Percentiles rank a stretch among this genome's conserved stretches.
These are phyloP conservation scores for Moringa oleifera DNA, from an alignment of 345 rosid genomes.

Conservation along the genomic window DNA sequence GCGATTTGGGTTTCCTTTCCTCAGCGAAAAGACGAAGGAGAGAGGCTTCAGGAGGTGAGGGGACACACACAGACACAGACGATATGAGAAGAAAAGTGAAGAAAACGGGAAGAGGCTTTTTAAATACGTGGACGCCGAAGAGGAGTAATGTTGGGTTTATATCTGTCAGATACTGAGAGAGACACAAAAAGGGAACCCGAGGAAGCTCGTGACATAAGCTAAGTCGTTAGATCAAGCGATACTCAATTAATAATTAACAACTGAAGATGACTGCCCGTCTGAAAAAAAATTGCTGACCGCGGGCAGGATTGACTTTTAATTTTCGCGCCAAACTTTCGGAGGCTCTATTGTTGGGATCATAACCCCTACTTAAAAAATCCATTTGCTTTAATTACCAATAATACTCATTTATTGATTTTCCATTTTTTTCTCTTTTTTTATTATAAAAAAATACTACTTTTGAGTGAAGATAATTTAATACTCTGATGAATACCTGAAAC, in stretches of 20 bases:
- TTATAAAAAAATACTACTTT: too few species aligned
- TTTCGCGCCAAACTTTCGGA: conserved; percentile 39
- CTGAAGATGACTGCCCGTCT: conserved; percentile 15
- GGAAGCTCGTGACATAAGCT: conserved; percentile 55
- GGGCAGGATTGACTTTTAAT: conserved; percentile 34
- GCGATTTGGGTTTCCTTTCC: too few species aligned
- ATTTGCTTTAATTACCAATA: not conserved
- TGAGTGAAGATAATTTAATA: too few species aligned
- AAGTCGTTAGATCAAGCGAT: not conserved
- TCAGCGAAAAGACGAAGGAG: conserved; percentile 5
- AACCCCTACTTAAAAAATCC: conserved; percentile 7
- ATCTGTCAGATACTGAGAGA: conserved; percentile 2
- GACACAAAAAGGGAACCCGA: conserved; percentile 46
- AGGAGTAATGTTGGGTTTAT: conserved; percentile 24
- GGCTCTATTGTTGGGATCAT: conserved; percentile 9
- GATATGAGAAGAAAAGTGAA: conserved; percentile 3
- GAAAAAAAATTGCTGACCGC: conserved; percentile 30
- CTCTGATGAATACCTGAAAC: too few species aligned
- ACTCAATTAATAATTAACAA: not conserved
- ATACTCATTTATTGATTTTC: too few species aligned
- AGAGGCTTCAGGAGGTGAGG: conserved; percentile 10
- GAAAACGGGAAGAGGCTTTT: conserved; percentile 15
- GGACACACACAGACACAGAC: not conserved
- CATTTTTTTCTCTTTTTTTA: too few species aligned
- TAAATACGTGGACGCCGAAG: conserved; percentile 19